phyloP scores from a whole-genome alignment of 1,284 basidiomycete genomes.

The Coniferiporia sulphurascens region DNA sequence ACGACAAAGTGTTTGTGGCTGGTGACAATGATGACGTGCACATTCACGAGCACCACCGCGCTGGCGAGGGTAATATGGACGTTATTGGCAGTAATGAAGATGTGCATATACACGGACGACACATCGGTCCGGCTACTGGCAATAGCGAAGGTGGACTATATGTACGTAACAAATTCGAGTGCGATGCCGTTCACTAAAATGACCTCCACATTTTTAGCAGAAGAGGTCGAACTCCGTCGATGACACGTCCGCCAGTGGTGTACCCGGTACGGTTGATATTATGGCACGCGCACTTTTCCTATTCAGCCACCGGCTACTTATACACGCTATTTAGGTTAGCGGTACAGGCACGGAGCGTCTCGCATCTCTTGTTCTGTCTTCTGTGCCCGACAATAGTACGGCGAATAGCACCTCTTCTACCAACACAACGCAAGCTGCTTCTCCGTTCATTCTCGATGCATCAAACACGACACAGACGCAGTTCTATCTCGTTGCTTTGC shows the following conservation, averaged over 20 bases:
- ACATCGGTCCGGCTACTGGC: no score
- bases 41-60: no score
- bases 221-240: slow-evolving; percentile 22
- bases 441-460: slow-evolving; percentile 48
- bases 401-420: slow-evolving; percentile 6
- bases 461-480: slow-evolving; percentile 48
- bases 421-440: slow-evolving; percentile 23
- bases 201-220: background rate
- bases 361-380: slow-evolving; percentile 44
- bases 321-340: slow-evolving; percentile 1
- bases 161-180: background rate
- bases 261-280: slow-evolving; percentile 44
- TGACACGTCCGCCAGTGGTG: slow-evolving; percentile 21
- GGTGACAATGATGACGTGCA: slow-evolving; percentile 23
- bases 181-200: background rate
- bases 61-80: slow-evolving; percentile 12
- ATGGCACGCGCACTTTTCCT: slow-evolving; percentile 33
- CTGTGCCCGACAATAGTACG: slow-evolving; percentile 14
- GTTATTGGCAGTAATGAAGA: slow-evolving; percentile 25
- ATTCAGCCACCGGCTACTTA: slow-evolving; percentile 4
- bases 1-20: slow-evolving; percentile 23
- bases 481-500: slow-evolving; percentile 39
- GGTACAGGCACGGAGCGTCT: slow-evolving; percentile 27
- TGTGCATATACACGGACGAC: slow-evolving; percentile 22
- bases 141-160: background rate